Percentiles rank a stretch among this genome's conserved stretches.
Conservation (phyloP, 2,329 filamentous ascomycete genomes). For the Aspergillus fijiensis region DNA sequence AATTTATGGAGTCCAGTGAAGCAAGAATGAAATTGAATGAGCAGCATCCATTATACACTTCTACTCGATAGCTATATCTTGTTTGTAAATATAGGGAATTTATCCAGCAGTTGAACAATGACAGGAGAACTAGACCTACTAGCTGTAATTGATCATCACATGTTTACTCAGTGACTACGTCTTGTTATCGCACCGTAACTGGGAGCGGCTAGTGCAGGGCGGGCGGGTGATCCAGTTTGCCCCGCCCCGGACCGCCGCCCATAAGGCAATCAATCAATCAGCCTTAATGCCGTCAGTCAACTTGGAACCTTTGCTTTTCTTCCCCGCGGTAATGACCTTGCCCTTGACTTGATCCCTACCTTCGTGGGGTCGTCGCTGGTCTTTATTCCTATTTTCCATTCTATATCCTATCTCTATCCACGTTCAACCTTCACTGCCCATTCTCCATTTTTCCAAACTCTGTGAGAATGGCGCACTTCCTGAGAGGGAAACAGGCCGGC, state of each 20-base stretch:
- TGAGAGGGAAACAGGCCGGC: constrained; percentile 89
- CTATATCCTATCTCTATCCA: constrained; percentile 21
- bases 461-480: constrained; percentile 72
- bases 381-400: neutral
- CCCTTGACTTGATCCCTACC: neutral
- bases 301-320: neutral
- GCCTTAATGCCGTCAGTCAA: constrained; percentile 1
- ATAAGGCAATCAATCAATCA: neutral
- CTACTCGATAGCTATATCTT: no score
- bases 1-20: no score
- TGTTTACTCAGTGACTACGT: no score
- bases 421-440: constrained; percentile 15
- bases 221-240: neutral
- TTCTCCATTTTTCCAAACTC: constrained; percentile 9
- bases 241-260: neutral
- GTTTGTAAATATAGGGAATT: no score
- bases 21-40: no score
- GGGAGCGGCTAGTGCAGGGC: neutral
- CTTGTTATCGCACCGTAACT: neutral
- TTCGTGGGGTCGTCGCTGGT: constrained; percentile 20
- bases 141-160: no score
- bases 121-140: no score
- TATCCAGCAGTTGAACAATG: no score
- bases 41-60: no score
- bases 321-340: neutral